These are phyloP conservation scores for Crithidia fasciculata DNA, from an alignment of 208 protist species.

Conservation along the genomic window DNA sequence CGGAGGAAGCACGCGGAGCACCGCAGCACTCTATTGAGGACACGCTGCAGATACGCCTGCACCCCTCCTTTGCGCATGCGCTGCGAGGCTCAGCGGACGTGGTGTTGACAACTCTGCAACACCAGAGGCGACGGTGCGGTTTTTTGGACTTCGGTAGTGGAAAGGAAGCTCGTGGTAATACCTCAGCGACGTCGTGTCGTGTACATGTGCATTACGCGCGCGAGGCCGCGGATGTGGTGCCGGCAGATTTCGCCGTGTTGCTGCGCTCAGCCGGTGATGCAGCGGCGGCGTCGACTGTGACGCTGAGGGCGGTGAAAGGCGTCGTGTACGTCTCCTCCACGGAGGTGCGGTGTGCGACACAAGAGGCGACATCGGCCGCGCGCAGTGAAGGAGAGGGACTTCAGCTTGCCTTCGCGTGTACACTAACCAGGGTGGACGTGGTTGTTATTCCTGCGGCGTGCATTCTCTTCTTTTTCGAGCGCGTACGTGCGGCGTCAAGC, in stretches of 20 bases:
- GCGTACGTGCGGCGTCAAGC: no score
- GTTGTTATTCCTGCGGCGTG: neutral
- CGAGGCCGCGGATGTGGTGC: neutral
- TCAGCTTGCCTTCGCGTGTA: neutral
- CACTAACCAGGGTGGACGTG: neutral
- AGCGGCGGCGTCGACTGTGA: no score
- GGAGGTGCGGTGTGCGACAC: no score
- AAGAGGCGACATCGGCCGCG: neutral
- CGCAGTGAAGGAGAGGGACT: neutral
- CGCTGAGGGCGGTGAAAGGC: neutral
- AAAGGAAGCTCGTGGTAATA: neutral
- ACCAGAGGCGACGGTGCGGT: neutral
- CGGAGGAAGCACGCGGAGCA: no score
- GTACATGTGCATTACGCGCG: neutral
- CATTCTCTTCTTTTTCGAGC: neutral
- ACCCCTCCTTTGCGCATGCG: constrained; percentile 44
- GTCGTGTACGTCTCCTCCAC: neutral
- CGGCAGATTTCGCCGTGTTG: neutral
- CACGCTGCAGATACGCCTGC: constrained; percentile 31
- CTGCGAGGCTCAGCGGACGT: constrained; percentile 36
- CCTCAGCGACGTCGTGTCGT: neutral
- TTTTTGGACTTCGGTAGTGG: no score
- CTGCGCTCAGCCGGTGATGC: neutral
- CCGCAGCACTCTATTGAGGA: neutral
- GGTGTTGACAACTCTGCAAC: neutral